Conservation (phyloP, 169 alveolate species). For the Cryptosporidium sp. region DNA sequence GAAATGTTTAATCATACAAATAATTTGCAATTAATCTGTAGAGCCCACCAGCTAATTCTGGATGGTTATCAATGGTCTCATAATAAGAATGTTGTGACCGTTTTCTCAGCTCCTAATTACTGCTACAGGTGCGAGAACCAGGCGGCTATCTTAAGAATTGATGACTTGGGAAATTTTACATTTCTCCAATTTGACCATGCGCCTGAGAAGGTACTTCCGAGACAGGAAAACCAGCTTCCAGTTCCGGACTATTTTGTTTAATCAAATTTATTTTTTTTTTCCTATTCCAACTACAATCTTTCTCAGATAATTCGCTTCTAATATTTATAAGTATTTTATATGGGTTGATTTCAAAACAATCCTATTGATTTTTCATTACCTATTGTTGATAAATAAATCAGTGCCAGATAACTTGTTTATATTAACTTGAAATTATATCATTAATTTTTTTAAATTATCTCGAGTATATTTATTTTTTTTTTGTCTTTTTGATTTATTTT, state of each 20-base stretch:
- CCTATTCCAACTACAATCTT: neutral
- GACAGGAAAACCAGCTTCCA: slow-evolving; percentile 68
- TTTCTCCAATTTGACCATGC: slow-evolving; percentile 82
- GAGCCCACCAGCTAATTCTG: slow-evolving; percentile 99
- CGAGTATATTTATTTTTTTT: too few relatives aligned
- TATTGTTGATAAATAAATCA: too few relatives aligned
- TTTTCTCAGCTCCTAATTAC: slow-evolving; percentile 99
- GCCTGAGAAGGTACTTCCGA: slow-evolving; percentile 77
- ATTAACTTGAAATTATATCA: neutral
- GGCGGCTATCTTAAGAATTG: slow-evolving; percentile 98
- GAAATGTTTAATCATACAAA: slow-evolving; percentile 95
- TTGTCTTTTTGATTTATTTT: too few relatives aligned
- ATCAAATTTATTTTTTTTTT: neutral
- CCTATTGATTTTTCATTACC: neutral
- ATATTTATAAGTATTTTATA: neutral
- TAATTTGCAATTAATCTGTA: slow-evolving; percentile 94
- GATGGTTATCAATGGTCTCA: slow-evolving; percentile 98
- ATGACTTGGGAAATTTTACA: slow-evolving; percentile 87
- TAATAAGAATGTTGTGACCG: slow-evolving; percentile 94
- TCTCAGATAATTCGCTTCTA: slow-evolving; percentile 6
- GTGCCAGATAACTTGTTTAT: neutral
- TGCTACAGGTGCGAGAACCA: slow-evolving; percentile 99
- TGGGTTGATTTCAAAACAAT: neutral
- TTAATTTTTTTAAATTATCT: neutral
- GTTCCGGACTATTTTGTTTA: slow-evolving; percentile 69